These are phyloP conservation scores for Tulasnella calospora DNA, from an alignment of 768 basidiomycete genomes.

Conservation along the genomic window DNA sequence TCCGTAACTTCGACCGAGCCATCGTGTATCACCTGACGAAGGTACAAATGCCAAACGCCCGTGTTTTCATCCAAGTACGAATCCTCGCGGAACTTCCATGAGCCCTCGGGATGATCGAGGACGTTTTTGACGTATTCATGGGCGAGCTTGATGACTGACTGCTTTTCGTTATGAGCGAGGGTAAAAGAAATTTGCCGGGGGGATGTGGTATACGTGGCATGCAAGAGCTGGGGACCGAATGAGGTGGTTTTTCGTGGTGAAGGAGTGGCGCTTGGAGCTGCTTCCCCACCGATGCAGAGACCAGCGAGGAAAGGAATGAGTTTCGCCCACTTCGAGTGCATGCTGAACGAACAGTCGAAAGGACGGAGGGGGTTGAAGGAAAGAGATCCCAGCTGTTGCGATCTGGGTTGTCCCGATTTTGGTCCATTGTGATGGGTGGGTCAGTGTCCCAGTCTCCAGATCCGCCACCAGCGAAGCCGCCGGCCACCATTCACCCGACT, in stretches of 20 bases:
- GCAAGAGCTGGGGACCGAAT: constrained; percentile 76
- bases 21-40: constrained; percentile 60
- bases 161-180: constrained; percentile 29
- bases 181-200: constrained; percentile 41
- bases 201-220: constrained; percentile 46
- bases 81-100: constrained; percentile 56
- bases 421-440: too few species aligned
- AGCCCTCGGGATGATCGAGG: constrained; percentile 39
- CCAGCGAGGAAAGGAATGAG: background rate
- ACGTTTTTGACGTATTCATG: constrained; percentile 54
- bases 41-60: constrained; percentile 82
- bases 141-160: constrained; percentile 59
- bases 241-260: constrained; percentile 72
- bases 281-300: background rate
- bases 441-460: too few species aligned
- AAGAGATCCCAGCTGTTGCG: background rate
- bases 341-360: background rate
- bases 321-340: background rate
- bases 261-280: background rate
- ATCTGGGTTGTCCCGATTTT: background rate
- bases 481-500: too few species aligned
- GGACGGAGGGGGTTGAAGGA: background rate
- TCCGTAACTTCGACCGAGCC: constrained; percentile 85
- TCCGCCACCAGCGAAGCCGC: too few species aligned
- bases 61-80: constrained; percentile 83